Percentiles rank a stretch among this genome's conserved stretches.
Evolutionary conservation across 1,139 yeast genomes (phyloP).

Genomic region (Arxiozyma slooffiae): DNA sequence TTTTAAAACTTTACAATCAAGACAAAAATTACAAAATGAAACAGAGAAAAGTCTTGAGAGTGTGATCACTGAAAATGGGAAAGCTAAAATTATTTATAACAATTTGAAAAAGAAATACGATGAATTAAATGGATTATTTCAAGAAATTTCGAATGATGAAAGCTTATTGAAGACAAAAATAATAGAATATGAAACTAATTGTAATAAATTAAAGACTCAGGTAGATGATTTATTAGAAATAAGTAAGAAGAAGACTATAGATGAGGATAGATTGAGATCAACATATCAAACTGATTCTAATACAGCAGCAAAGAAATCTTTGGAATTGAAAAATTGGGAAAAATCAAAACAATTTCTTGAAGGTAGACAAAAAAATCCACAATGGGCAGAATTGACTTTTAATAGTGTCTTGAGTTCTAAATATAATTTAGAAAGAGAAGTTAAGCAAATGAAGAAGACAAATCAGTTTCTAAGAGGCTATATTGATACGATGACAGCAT

Average conservation of each 20-base stretch:
- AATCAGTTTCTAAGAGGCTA: slow-evolving; percentile 17
- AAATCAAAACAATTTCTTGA: slow-evolving; percentile 31
- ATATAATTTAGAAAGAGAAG: slow-evolving; percentile 7
- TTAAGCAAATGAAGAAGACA: slow-evolving; percentile 12
- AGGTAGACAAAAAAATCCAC: slow-evolving; percentile 9
- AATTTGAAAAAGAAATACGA: not conserved
- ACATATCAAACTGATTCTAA: slow-evolving; percentile 47
- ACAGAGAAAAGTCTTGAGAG: slow-evolving; percentile 42
- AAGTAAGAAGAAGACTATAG: slow-evolving; percentile 27
- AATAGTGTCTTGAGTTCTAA: slow-evolving; percentile 4
- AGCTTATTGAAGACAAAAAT: slow-evolving; percentile 14
- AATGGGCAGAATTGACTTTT: slow-evolving; percentile 9
- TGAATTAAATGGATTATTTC: slow-evolving; percentile 12
- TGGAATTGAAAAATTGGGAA: slow-evolving; percentile 29
- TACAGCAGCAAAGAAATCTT: slow-evolving; percentile 45
- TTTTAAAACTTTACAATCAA: slow-evolving; percentile 39
- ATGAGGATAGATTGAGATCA: slow-evolving; percentile 37
- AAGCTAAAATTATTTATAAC: slow-evolving; percentile 11
- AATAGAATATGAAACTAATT: slow-evolving; percentile 8
- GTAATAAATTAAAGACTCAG: not conserved
- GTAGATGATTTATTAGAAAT: not conserved
- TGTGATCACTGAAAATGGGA: slow-evolving; percentile 33
- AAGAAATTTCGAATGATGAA: slow-evolving; percentile 8
- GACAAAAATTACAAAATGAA: slow-evolving; percentile 42
- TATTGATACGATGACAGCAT: slow-evolving; percentile 15